phyloP scores from a whole-genome alignment of 805 yeast genomes.

The Candida sithepensis region DNA sequence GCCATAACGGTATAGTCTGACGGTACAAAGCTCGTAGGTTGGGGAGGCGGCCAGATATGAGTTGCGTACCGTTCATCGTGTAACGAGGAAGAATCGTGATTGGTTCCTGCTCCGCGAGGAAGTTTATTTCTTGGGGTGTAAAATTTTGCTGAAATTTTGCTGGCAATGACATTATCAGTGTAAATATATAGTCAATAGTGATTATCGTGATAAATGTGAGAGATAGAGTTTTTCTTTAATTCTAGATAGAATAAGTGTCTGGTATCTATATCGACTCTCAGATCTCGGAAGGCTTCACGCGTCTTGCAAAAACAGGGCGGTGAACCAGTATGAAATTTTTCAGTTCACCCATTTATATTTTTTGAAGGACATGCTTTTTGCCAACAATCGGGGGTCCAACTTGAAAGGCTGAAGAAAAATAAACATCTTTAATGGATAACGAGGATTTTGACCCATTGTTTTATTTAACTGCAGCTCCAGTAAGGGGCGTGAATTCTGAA shows the following conservation, averaged over 20 bases:
- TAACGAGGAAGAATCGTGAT: slow-evolving; percentile 78
- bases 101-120: slow-evolving; percentile 76
- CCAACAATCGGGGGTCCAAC: too few species aligned
- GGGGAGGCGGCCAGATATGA: slow-evolving; percentile 62
- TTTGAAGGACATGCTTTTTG: too few species aligned
- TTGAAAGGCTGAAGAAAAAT: background rate
- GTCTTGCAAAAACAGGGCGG: background rate
- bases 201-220: too few species aligned
- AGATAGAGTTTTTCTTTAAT: too few species aligned
- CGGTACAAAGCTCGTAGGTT: slow-evolving; percentile 64
- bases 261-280: background rate
- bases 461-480: slow-evolving; percentile 12
- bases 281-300: background rate
- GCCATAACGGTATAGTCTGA: slow-evolving; percentile 77
- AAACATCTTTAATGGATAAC: background rate
- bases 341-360: background rate
- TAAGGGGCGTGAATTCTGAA: background rate
- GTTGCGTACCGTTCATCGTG: slow-evolving; percentile 56
- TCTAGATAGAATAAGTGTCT: too few species aligned
- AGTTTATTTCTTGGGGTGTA: slow-evolving; percentile 75
- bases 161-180: slow-evolving; percentile 58
- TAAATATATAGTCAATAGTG: background rate
- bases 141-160: slow-evolving; percentile 49
- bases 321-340: background rate
- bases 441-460: slow-evolving; percentile 21